Percentiles rank a stretch among this genome's conserved stretches.
Evolutionary conservation across 1,284 basidiomycete genomes (phyloP).

Genomic region (Puccinia novopanici): DNA sequence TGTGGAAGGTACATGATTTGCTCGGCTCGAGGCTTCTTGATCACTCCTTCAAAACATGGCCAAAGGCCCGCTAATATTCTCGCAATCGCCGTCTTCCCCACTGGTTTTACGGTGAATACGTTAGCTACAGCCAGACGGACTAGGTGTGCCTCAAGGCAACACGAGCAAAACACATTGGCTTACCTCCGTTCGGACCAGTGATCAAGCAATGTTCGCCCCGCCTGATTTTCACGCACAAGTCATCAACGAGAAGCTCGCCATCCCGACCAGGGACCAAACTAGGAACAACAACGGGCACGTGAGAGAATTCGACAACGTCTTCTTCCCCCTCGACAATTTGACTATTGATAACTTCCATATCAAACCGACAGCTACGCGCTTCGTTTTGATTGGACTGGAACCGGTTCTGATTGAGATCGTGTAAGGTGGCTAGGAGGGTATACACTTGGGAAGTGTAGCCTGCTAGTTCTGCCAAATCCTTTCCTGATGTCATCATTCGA

Average conservation of each 20-base stretch:
- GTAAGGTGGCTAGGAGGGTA: conserved; percentile 79
- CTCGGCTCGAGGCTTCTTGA: conserved; percentile 61
- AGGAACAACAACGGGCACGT: conserved; percentile 78
- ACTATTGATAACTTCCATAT: conserved; percentile 62
- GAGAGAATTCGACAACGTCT: conserved; percentile 65
- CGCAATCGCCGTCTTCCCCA: conserved; percentile 91
- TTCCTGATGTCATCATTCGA: conserved; percentile 62
- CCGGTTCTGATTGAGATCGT: conserved; percentile 65
- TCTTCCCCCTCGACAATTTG: conserved; percentile 58
- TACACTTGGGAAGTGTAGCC: conserved; percentile 89
- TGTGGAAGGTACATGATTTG: conserved; percentile 88
- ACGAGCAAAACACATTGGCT: conserved; percentile 46
- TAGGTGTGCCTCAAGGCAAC: background rate
- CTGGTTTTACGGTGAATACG: background rate
- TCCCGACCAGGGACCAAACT: conserved; percentile 64
- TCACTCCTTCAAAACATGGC: conserved; percentile 64
- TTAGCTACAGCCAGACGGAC: no score
- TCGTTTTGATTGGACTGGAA: conserved; percentile 59
- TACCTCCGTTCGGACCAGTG: conserved; percentile 69
- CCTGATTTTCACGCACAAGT: conserved; percentile 71
- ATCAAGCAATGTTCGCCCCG: conserved; percentile 89
- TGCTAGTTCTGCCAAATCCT: conserved; percentile 84
- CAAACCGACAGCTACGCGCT: conserved; percentile 55
- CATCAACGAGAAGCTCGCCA: conserved; percentile 70
- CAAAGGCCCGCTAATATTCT: conserved; percentile 87